Conservation (phyloP, 1,139 yeast species). For the Groenewaldozyma auringiensis region DNA sequence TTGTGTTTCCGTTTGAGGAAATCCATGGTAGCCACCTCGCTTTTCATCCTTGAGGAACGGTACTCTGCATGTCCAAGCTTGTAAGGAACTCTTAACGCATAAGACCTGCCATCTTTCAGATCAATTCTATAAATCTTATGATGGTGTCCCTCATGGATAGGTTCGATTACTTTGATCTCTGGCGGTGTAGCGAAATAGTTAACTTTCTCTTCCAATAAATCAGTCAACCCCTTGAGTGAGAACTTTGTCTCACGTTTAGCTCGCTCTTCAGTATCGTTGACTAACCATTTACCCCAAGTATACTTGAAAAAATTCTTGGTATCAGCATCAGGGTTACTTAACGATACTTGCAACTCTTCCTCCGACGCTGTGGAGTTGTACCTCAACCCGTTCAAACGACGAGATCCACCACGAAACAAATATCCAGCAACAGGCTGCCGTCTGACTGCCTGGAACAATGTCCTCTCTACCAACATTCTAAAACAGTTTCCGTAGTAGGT, state of each 20-base stretch:
- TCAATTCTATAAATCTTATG: slow-evolving; percentile 74
- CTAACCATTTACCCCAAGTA: slow-evolving; percentile 93
- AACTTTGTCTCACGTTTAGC: slow-evolving; percentile 73
- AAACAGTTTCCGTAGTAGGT: too few relatives aligned
- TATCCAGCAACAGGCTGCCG: too few relatives aligned
- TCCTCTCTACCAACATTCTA: background rate
- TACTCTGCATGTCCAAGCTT: slow-evolving; percentile 52
- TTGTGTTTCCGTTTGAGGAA: slow-evolving; percentile 48
- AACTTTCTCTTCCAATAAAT: slow-evolving; percentile 28
- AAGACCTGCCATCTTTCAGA: slow-evolving; percentile 50
- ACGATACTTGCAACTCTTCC: slow-evolving; percentile 18
- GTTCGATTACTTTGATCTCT: slow-evolving; percentile 63
- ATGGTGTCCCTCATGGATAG: slow-evolving; percentile 90
- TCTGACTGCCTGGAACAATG: background rate
- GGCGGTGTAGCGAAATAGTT: slow-evolving; percentile 25
- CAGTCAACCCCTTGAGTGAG: slow-evolving; percentile 63
- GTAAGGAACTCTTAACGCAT: slow-evolving; percentile 81
- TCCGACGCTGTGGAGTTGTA: background rate
- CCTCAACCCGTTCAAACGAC: background rate
- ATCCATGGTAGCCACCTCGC: slow-evolving; percentile 92
- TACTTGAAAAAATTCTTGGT: slow-evolving; percentile 75
- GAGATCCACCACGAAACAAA: background rate
- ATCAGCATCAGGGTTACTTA: slow-evolving; percentile 53
- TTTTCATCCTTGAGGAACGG: slow-evolving; percentile 59
- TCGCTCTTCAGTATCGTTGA: slow-evolving; percentile 66